Evolutionary conservation across 805 yeast species (phyloP).

Genomic region (Saccharomycopsis fibuligera): DNA sequence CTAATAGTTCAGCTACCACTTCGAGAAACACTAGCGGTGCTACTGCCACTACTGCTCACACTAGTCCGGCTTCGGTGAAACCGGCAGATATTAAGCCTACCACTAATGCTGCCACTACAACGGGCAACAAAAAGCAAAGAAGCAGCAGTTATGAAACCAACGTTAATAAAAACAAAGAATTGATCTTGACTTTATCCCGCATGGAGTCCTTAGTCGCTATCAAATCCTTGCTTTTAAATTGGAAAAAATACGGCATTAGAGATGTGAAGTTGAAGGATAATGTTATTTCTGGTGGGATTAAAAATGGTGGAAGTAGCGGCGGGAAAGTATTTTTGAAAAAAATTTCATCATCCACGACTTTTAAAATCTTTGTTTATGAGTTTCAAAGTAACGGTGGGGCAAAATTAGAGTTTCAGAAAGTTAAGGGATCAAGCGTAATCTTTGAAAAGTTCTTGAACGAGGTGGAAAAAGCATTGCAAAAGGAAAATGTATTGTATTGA

Average conservation of each 20-base stretch:
- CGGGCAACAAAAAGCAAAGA: not conserved
- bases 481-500: constrained; percentile 10
- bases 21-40: not conserved
- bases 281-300: constrained; percentile 17
- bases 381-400: constrained; percentile 5
- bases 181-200: constrained; percentile 13
- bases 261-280: constrained; percentile 20
- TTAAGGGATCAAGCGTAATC: constrained; percentile 14
- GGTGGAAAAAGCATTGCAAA: constrained; percentile 14
- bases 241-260: constrained; percentile 29
- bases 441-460: constrained; percentile 19
- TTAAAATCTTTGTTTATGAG: constrained; percentile 18
- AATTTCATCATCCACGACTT: constrained; percentile 9
- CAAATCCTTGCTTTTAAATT: constrained; percentile 20
- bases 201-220: constrained; percentile 17
- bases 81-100: not conserved
- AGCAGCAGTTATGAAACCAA: not conserved
- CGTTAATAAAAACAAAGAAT: constrained; percentile 16
- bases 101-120: not conserved
- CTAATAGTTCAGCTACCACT: not conserved
- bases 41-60: not conserved
- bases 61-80: not conserved
- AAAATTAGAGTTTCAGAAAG: constrained; percentile 15
- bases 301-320: constrained; percentile 8
- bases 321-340: constrained; percentile 14